Percentiles rank a stretch among this genome's conserved stretches.
phyloP scores from a whole-genome alignment of 2,329 filamentous ascomycete species.

The Plenodomus tracheiphilus region DNA sequence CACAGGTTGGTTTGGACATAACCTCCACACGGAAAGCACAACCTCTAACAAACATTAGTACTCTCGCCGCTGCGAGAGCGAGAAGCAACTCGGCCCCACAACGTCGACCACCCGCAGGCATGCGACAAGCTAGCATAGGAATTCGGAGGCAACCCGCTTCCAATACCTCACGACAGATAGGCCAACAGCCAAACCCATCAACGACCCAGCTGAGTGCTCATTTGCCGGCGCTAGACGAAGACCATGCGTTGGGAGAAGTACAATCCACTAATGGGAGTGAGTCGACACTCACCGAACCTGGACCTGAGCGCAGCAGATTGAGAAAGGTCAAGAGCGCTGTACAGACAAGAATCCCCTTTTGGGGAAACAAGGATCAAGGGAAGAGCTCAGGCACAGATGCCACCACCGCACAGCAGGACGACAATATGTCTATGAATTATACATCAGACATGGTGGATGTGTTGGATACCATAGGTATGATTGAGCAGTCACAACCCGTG shows the following conservation, averaged over 20 bases:
- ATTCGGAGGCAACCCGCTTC: conserved; percentile 40
- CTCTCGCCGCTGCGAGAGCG: conserved; percentile 16
- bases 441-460: conserved; percentile 67
- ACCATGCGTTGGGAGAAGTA: conserved; percentile 23
- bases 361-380: conserved; percentile 22
- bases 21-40: conserved; percentile 3
- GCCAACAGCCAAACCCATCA: conserved; percentile 24
- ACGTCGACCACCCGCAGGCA: conserved; percentile 28
- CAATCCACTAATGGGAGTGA: conserved; percentile 20
- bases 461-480: conserved; percentile 68
- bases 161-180: conserved; percentile 24
- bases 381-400: conserved; percentile 4
- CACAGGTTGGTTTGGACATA: conserved; percentile 21
- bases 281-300: conserved; percentile 16
- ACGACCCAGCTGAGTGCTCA: conserved; percentile 25
- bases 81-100: conserved; percentile 36
- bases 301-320: conserved; percentile 22
- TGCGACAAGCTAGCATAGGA: conserved; percentile 41
- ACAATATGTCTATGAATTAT: conserved; percentile 51
- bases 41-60: conserved; percentile 21
- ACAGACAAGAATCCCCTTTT: conserved; percentile 32
- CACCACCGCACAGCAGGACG: conserved; percentile 1
- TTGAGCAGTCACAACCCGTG: background rate
- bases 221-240: conserved; percentile 36
- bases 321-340: conserved; percentile 35